Evolutionary conservation across 805 yeast genomes (phyloP), one percentile per base, ranked within the genome.

Genomic region (Dipodascopsis uninucleata): DNA sequence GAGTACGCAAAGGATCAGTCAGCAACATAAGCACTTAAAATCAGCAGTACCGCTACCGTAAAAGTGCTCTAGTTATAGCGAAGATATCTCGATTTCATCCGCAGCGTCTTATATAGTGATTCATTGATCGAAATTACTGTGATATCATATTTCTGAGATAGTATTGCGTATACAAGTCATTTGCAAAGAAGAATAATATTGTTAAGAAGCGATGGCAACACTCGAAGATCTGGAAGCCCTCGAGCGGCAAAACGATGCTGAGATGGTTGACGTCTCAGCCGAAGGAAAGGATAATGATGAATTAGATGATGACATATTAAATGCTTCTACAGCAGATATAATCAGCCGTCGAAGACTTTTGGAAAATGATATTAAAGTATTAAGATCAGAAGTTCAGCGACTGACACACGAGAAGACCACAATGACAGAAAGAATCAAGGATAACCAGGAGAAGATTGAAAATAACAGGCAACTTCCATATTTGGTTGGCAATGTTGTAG

Each of bases 391-490:
- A 69, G 74, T 81, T 58, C 93, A 88, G 67, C 77, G 97, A 63
- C 72, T 93, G 47, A 76, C 84, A 31, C 97, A 93, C 68, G 98
- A 93, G 61, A 86, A 87, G 70, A 79, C 86, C 45, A 86, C 87
- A 39, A 93, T 90, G 96, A 68, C 79, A 43, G 96, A 88, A 57
- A 82, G 90, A 65, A 87, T 93, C 68, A 88, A 89, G 65, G 97
- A 93, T 61, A 93, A 93, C 69, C 87, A 84, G 64, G 97, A 90
- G 58, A 93, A 93, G 69, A 90, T 93, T 67, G 86, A 86, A 61
- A 90, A 93, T 65, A 93, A 93, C 68, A 85, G 83, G 68, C 97
- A 89, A 66, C 75, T 93, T 60, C 99, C 99, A 12, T 93, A 93
- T 60, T 71, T 93, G 45, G 98, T 93, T 39, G 97, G 97, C 21